Evolutionary conservation across 192 early-diverging fungal genomes (phyloP).

Genomic region (Spizellomyces sp.): DNA sequence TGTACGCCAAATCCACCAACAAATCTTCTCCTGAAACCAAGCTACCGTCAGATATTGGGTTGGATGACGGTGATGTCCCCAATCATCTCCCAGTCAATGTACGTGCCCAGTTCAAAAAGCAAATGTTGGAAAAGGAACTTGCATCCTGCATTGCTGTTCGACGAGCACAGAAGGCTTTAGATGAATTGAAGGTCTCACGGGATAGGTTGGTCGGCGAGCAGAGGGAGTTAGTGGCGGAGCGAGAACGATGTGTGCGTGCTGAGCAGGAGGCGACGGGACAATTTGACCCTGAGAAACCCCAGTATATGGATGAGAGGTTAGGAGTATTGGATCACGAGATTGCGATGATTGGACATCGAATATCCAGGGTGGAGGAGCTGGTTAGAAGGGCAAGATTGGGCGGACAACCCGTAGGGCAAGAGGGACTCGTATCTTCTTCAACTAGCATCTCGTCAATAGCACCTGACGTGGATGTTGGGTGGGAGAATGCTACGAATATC

Average conservation of each 20-base stretch:
- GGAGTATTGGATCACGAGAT: constrained; percentile 46
- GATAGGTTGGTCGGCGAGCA: constrained; percentile 48
- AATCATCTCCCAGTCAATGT: constrained; percentile 26
- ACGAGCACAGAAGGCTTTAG: constrained; percentile 35
- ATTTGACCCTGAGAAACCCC: constrained; percentile 38
- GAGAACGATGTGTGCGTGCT: constrained; percentile 42
- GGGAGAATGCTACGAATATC: constrained; percentile 54
- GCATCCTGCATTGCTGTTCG: constrained; percentile 35
- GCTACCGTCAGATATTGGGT: not conserved
- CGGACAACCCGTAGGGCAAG: constrained; percentile 1
- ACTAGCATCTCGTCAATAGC: constrained; percentile 5
- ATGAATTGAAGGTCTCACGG: constrained; percentile 30
- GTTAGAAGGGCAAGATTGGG: constrained; percentile 4
- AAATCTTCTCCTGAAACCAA: not conserved
- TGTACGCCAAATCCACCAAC: not conserved
- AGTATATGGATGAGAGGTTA: constrained; percentile 57
- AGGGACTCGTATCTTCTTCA: not conserved
- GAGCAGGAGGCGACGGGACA: constrained; percentile 40
- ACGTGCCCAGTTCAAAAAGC: constrained; percentile 48
- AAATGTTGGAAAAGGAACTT: constrained; percentile 56
- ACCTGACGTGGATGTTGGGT: constrained; percentile 37
- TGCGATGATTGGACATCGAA: constrained; percentile 32
- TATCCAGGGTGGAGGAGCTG: constrained; percentile 31
- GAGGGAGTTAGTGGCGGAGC: constrained; percentile 47
- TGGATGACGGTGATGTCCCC: constrained; percentile 11